Evolutionary conservation across 305 asterid species (phyloP).

Genomic region (Fraxinus nigra): DNA sequence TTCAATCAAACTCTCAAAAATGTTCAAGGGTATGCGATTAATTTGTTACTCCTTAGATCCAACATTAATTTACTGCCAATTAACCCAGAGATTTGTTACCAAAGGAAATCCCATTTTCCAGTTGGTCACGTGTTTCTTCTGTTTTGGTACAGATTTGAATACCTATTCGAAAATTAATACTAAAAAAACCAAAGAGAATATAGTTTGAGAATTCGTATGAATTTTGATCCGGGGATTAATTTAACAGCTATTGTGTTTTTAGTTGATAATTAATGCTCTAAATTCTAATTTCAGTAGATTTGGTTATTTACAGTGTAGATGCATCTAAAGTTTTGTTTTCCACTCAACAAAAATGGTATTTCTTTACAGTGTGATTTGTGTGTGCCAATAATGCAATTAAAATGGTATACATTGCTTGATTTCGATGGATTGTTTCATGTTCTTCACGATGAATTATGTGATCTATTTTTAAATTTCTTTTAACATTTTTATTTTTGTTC

Average conservation of each 20-base stretch:
- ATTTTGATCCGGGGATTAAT: constrained; percentile 24
- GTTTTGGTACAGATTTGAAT: constrained; percentile 24
- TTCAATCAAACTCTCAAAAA: constrained; percentile 90
- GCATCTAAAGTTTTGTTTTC: background rate
- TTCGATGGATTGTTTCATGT: background rate
- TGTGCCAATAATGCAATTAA: constrained; percentile 10
- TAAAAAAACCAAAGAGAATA: constrained; percentile 16
- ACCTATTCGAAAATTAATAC: constrained; percentile 11
- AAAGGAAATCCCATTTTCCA: constrained; percentile 15
- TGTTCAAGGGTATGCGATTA: constrained; percentile 70
- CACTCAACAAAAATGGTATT: too few species aligned
- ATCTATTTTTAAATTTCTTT: background rate
- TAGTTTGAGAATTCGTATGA: constrained; percentile 11
- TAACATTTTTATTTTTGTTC: background rate
- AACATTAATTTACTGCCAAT: background rate
- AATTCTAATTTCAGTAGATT: background rate
- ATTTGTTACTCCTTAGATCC: constrained; percentile 27
- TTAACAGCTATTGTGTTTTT: constrained; percentile 13
- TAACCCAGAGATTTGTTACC: constrained; percentile 10
- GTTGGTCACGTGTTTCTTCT: constrained; percentile 4
- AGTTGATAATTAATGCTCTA: constrained; percentile 9
- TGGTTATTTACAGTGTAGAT: background rate
- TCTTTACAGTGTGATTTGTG: background rate
- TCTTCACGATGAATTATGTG: background rate
- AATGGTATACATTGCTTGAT: constrained; percentile 5